These are phyloP conservation scores for Ceratocystis albifundus DNA, from an alignment of 2,329 filamentous ascomycete genomes.

Conservation along the genomic window DNA sequence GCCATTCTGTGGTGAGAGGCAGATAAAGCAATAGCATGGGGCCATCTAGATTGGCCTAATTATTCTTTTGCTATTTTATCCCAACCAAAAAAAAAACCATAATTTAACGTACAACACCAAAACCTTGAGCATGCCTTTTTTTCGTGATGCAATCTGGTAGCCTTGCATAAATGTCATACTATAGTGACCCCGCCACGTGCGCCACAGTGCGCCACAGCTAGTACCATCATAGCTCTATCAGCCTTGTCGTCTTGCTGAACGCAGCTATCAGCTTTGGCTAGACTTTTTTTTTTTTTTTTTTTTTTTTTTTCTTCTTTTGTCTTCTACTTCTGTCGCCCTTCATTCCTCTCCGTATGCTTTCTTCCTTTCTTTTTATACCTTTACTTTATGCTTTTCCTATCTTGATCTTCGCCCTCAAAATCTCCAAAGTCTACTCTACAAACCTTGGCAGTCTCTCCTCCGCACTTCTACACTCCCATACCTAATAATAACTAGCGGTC, in stretches of 20 bases:
- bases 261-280: not conserved
- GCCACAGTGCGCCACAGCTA: too few relatives aligned
- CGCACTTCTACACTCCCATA: not conserved
- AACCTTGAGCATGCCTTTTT: too few relatives aligned
- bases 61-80: not conserved
- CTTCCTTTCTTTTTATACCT: not conserved
- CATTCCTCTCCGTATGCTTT: not conserved
- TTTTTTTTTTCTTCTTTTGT: not conserved
- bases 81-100: too few relatives aligned
- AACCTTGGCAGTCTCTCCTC: too few relatives aligned
- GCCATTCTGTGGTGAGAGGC: slow-evolving; percentile 5
- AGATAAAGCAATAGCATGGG: not conserved
- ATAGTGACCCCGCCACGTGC: not conserved
- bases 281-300: not conserved
- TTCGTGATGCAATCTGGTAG: too few relatives aligned
- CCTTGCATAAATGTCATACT: not conserved
- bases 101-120: too few relatives aligned
- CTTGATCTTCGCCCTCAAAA: not conserved
- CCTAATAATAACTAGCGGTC: not conserved
- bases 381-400: not conserved
- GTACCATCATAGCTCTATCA: not conserved
- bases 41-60: not conserved
- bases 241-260: not conserved
- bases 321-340: not conserved
- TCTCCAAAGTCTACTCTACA: too few relatives aligned